Conservation (phyloP, 2,329 filamentous ascomycete species). For the Zymoseptoria crescenta region DNA sequence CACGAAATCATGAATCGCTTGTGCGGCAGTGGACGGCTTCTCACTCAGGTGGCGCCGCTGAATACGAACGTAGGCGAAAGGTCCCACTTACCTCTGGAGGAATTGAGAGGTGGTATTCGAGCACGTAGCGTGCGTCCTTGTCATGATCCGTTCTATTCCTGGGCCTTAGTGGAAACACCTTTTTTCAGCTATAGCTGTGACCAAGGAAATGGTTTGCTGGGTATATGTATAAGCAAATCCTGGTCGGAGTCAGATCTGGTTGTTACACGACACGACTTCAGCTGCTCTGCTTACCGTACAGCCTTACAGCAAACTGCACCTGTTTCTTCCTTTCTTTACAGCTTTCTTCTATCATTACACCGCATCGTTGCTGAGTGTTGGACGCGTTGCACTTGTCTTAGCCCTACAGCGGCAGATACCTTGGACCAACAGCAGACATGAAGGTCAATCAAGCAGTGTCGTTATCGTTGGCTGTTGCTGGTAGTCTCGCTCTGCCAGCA, state of each 20-base stretch:
- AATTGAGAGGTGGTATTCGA: background rate
- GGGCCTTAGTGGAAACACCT: background rate
- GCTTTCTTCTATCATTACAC: background rate
- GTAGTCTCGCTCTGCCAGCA: background rate
- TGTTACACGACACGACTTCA: background rate
- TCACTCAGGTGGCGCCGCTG: too few relatives aligned
- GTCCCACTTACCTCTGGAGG: too few relatives aligned
- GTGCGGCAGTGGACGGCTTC: too few relatives aligned
- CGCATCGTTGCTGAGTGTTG: background rate
- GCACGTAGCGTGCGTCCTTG: background rate
- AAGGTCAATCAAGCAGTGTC: background rate
- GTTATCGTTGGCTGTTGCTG: background rate
- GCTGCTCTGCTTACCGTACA: background rate
- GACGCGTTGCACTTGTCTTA: background rate
- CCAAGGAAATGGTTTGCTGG: background rate
- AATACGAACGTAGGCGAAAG: too few relatives aligned
- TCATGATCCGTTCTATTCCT: background rate
- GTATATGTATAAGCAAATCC: background rate
- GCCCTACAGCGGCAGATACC: background rate
- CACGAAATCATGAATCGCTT: background rate
- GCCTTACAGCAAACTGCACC: background rate
- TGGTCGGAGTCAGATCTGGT: background rate
- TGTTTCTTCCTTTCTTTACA: background rate
- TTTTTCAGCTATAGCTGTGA: background rate
- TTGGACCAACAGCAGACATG: background rate